Percentiles rank a stretch among this genome's conserved stretches.
Evolutionary conservation across 306 rosid genomes (phyloP).

Genomic region (Luffa acutangula): DNA sequence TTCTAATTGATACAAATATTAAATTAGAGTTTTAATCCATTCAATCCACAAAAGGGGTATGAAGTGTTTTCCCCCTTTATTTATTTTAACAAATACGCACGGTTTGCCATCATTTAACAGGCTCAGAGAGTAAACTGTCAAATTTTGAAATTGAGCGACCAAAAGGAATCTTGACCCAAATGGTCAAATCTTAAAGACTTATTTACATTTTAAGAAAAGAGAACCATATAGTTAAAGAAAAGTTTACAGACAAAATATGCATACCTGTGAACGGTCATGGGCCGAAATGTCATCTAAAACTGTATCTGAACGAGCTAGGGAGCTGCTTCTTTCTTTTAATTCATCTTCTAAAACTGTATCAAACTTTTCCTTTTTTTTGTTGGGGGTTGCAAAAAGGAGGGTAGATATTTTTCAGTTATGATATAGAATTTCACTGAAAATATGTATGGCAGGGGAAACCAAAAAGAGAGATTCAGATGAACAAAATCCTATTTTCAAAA

Average conservation of each 20-base stretch:
- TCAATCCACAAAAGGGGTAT: neutral
- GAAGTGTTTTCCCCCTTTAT: neutral
- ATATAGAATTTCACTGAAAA: neutral
- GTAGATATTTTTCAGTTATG: neutral
- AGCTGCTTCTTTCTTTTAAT: conserved; percentile 26
- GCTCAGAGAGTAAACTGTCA: neutral
- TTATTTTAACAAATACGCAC: neutral
- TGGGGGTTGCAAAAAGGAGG: neutral
- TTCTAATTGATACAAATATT: neutral
- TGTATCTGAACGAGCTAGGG: conserved; percentile 12
- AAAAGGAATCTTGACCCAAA: neutral
- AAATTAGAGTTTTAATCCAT: neutral
- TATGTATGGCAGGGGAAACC: neutral
- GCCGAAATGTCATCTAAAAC: conserved; percentile 20
- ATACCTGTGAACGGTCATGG: conserved; percentile 36
- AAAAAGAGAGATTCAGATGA: neutral
- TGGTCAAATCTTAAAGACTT: neutral
- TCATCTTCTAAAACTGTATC: conserved; percentile 22
- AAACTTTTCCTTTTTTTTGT: conserved; percentile 18
- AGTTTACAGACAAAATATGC: neutral
- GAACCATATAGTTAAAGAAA: neutral
- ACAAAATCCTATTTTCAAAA: neutral
- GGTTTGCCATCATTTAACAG: neutral
- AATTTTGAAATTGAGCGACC: neutral
- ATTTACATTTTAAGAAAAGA: neutral